Evolutionary conservation across 495 filamentous ascomycete genomes (phyloP).

Genomic region (Tirmania nivea): DNA sequence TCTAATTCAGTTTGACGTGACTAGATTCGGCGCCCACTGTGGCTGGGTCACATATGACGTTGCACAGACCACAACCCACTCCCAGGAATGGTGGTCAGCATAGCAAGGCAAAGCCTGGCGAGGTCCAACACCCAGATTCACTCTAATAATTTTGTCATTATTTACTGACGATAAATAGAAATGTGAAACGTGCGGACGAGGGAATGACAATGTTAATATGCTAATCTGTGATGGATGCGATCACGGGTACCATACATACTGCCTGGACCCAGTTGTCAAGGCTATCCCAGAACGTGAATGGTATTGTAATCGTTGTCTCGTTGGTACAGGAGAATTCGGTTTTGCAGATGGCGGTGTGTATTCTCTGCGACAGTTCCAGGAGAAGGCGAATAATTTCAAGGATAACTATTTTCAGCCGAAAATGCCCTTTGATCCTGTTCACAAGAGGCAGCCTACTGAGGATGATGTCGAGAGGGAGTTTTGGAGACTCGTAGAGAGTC

Average conservation of each 20-base stretch:
- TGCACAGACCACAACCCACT: slow-evolving; percentile 54
- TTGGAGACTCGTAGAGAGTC: slow-evolving; percentile 78
- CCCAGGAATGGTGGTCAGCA: slow-evolving; percentile 47
- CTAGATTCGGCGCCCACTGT: slow-evolving; percentile 71
- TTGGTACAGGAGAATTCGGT: slow-evolving; percentile 89
- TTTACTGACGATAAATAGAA: slow-evolving; percentile 27
- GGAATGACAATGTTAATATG: slow-evolving; percentile 47
- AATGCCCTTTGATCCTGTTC: slow-evolving; percentile 70
- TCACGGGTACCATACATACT: slow-evolving; percentile 64
- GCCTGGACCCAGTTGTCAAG: slow-evolving; percentile 72
- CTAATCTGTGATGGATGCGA: slow-evolving; percentile 89
- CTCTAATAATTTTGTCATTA: slow-evolving; percentile 5
- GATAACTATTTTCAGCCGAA: slow-evolving; percentile 77
- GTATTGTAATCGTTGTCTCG: slow-evolving; percentile 89
- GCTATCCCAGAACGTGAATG: slow-evolving; percentile 66
- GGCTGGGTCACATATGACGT: slow-evolving; percentile 88
- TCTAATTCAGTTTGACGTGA: slow-evolving; percentile 8
- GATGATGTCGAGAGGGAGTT: slow-evolving; percentile 96
- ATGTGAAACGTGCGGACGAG: slow-evolving; percentile 72
- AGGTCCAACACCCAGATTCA: slow-evolving; percentile 31
- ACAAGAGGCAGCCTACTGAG: slow-evolving; percentile 62
- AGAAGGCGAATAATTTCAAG: slow-evolving; percentile 87
- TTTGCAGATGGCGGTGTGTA: slow-evolving; percentile 96
- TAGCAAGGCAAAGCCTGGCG: slow-evolving; percentile 44
- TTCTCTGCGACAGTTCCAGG: slow-evolving; percentile 87